Percentiles rank a stretch among this genome's conserved stretches.
These are phyloP conservation scores for Penicillium sp. DNA, from an alignment of 2,329 filamentous ascomycete genomes.

Conservation along the genomic window DNA sequence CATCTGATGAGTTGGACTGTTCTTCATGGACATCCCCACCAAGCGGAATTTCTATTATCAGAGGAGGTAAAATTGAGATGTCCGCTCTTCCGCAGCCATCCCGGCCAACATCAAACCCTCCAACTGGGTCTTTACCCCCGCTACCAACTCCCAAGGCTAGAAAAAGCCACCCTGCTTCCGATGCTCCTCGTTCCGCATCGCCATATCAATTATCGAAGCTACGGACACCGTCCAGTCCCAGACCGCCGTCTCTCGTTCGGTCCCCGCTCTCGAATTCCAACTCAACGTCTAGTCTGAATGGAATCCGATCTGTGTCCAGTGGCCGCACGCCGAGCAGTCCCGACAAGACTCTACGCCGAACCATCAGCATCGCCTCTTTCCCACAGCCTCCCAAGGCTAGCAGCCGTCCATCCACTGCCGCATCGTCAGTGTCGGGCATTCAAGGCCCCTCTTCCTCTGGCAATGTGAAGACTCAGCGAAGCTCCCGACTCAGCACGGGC, in stretches of 20 bases:
- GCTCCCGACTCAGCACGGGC: conserved; percentile 59
- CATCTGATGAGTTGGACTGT: too few relatives aligned
- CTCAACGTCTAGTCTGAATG: conserved; percentile 57
- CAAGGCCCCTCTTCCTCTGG: conserved; percentile 32
- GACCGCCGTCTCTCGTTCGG: conserved; percentile 53
- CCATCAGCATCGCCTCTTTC: conserved; percentile 91
- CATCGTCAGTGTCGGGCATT: conserved; percentile 47
- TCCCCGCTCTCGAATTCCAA: conserved; percentile 51
- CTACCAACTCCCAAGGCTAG: conserved; percentile 73
- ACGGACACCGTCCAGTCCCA: conserved; percentile 60
- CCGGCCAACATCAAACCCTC: conserved; percentile 63
- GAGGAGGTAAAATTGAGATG: too few relatives aligned
- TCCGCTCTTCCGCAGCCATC: conserved; percentile 68
- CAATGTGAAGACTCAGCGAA: conserved; percentile 54
- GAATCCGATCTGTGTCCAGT: conserved; percentile 57
- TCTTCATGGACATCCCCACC: too few relatives aligned
- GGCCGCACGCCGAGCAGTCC: conserved; percentile 55
- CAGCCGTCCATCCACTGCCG: conserved; percentile 63
- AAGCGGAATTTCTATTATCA: too few relatives aligned
- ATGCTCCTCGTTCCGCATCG: conserved; percentile 46
- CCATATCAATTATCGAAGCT: conserved; percentile 54
- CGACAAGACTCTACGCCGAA: conserved; percentile 76
- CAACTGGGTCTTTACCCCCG: conserved; percentile 70
- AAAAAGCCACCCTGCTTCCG: conserved; percentile 60
- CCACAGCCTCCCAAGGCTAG: conserved; percentile 80